These are phyloP conservation scores for Melastoma malabathricum DNA, from an alignment of 345 rosid genomes.

Conservation along the genomic window DNA sequence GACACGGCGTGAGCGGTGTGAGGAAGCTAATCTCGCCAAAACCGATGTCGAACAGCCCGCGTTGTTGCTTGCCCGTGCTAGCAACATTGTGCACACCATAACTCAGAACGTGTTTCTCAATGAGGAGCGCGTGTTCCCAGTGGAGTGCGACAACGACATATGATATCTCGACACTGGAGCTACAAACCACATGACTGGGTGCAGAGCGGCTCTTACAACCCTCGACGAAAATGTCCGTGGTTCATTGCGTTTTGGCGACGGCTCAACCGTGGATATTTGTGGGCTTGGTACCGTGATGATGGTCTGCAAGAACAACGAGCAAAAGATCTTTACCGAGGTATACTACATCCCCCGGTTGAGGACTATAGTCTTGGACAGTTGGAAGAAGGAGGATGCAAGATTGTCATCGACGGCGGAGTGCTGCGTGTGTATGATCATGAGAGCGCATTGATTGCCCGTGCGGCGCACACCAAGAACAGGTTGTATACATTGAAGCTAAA, in stretches of 20 bases:
- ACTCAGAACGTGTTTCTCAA: neutral
- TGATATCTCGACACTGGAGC: constrained; percentile 3
- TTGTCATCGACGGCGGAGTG: constrained; percentile 1
- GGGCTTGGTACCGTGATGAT: constrained; percentile 3
- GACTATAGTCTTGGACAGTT: constrained; percentile 1
- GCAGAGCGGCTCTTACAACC: neutral
- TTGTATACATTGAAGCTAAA: neutral
- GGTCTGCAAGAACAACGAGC: neutral
- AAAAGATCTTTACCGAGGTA: neutral
- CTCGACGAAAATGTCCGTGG: constrained; percentile 2
- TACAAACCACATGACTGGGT: neutral
- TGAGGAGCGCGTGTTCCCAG: neutral
- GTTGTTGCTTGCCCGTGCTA: too few relatives aligned
- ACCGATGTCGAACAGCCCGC: too few relatives aligned
- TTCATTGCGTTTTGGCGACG: constrained; percentile 2
- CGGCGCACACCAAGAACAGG: neutral
- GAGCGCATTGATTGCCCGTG: neutral
- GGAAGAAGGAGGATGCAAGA: constrained; percentile 1
- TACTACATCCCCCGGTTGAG: constrained; percentile 3
- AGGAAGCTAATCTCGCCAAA: too few relatives aligned
- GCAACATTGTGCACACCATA: too few relatives aligned
- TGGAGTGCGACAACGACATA: neutral
- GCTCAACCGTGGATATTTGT: neutral
- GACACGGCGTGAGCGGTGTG: neutral
- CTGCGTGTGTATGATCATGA: neutral